Base-by-base conservation (phyloP, 352 stramenopile species). In the Pythium insidiosum region DNA sequence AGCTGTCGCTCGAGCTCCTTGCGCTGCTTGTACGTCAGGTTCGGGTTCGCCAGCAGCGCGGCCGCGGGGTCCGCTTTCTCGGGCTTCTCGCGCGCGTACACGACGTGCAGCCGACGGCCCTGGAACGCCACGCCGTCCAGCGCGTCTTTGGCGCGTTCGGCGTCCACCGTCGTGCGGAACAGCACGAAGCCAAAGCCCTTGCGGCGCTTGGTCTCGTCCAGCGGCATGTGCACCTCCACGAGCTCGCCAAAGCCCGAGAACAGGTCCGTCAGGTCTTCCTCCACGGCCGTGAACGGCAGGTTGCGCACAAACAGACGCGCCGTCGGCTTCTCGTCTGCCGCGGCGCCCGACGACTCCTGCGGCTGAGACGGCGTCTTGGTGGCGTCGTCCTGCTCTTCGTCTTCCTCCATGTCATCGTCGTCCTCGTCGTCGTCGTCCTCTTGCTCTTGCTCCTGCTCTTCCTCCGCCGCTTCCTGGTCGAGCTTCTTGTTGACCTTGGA, bases 111-210 rank as follows among this genome's bases (percentile, higher is more conserved):
- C 25, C 98, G 63, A 10, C 96, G 79, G 16, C 96, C 97, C 61
- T 98, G 93, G 63, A 99, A 99, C 30, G 95, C 82, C 28, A 85
- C 84, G 25, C 88, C 90, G 51, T 99, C 90, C 43, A 99, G 56
- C 53, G 71, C 65, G 28, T 78, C 78, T n/a, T 94, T 70, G 23
- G 95, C 96, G 29, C 55, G 58, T 39, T 90, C 69, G 1, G 96
- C 94, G 54, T 97, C 79, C 19, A 94, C 76, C 2, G 84, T 88
- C n/a, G 77, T 91, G 48, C 87, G 70, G 65, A 98, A 99, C 15
- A 87, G 72, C 18, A 99, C 80, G 63, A 99, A 99, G 11, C 83
- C 95, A 71, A 98, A 99, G 35, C 97, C 97, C 50, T 99, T 98
- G 38, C 93, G 92, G 29, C 88, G 75, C 57, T 94, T 91, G 13